phyloP scores from a whole-genome alignment of 2,329 filamentous ascomycete genomes.

The Aspergillus oerlinghausenensis region DNA sequence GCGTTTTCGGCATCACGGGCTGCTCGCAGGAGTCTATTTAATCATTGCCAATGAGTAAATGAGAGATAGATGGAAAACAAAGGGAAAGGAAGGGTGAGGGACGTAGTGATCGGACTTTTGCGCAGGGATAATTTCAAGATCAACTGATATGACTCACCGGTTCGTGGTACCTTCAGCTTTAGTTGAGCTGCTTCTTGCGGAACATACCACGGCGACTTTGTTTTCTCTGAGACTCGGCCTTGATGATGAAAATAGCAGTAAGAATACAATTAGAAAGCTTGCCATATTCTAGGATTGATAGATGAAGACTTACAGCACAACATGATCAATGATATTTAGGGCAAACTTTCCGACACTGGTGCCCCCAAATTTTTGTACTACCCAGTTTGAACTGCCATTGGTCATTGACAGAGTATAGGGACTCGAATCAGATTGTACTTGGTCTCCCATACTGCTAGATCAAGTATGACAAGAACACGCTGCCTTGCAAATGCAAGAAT shows the following conservation, averaged over 20 bases:
- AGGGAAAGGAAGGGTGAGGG: background rate
- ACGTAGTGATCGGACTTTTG: background rate
- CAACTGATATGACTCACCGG: conserved; percentile 58
- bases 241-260: conserved; percentile 7
- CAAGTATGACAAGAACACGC: conserved; percentile 2
- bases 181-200: conserved; percentile 87
- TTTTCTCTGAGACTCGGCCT: conserved; percentile 62
- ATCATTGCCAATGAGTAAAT: conserved; percentile 4
- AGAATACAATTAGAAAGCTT: background rate
- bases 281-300: background rate
- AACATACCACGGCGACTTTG: conserved; percentile 89
- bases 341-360: conserved; percentile 95
- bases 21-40: conserved; percentile 41
- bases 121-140: background rate
- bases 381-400: conserved; percentile 52
- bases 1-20: conserved; percentile 47
- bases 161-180: conserved; percentile 95
- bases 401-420: conserved; percentile 4
- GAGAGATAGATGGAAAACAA: background rate
- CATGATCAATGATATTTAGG: conserved; percentile 66
- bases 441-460: conserved; percentile 14
- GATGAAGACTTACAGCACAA: conserved; percentile 53
- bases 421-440: conserved; percentile 9
- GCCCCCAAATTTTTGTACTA: conserved; percentile 92
- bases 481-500: conserved; percentile 4